These are phyloP conservation scores for Tilletia walkeri DNA, from an alignment of 1,284 basidiomycete species.

Conservation along the genomic window DNA sequence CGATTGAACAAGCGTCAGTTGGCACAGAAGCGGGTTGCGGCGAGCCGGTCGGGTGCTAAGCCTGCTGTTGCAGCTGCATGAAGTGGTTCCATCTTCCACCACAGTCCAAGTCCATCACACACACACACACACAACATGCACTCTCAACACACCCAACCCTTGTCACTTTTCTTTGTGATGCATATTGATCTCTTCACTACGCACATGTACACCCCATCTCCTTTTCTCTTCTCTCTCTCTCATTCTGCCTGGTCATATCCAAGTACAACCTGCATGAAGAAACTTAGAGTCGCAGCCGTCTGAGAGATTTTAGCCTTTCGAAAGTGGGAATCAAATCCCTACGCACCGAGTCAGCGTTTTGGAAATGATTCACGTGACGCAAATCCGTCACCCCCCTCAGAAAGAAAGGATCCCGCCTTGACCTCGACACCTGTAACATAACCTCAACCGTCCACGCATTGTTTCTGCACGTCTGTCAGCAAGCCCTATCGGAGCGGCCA, in stretches of 20 bases:
- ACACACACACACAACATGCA: neutral
- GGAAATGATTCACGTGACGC: too few species aligned
- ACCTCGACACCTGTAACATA: too few species aligned
- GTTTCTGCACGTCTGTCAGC: too few species aligned
- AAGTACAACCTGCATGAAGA: neutral
- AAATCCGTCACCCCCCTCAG: too few species aligned
- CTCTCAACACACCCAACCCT: neutral
- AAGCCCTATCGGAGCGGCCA: too few species aligned
- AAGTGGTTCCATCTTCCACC: neutral
- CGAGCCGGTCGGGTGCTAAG: slow-evolving; percentile 31
- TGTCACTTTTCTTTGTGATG: neutral
- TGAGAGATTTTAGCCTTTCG: too few species aligned
- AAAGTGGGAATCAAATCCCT: too few species aligned
- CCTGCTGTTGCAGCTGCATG: slow-evolving; percentile 18
- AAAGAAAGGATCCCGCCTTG: too few species aligned
- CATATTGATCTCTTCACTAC: neutral
- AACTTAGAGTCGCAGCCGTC: too few species aligned
- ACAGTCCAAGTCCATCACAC: neutral
- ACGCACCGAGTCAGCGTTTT: too few species aligned
- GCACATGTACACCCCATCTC: slow-evolving; percentile 17
- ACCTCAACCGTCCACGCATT: too few species aligned
- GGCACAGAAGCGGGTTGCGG: slow-evolving; percentile 48
- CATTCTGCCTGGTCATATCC: neutral
- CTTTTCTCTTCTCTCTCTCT: slow-evolving; percentile 4
- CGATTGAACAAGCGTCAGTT: slow-evolving; percentile 55